Conservation (phyloP, 2,329 filamentous ascomycete species). For the Zasmidium cellare region DNA sequence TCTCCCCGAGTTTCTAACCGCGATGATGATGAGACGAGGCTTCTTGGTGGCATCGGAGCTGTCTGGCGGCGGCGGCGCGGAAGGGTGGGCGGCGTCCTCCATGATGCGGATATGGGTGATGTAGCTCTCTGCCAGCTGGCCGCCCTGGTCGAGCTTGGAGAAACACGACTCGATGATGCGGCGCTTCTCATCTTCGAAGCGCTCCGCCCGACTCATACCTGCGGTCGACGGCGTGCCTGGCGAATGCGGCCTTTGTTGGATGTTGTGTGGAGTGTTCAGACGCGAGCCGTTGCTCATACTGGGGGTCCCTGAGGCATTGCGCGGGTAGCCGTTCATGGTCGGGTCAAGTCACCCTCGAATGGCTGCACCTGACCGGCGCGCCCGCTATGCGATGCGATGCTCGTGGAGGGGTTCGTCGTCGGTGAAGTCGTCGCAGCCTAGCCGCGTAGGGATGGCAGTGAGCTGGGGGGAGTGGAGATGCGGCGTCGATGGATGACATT, state of each 20-base stretch:
- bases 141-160: slow-evolving; percentile 82
- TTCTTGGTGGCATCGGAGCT: slow-evolving; percentile 77
- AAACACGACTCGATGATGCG: slow-evolving; percentile 96
- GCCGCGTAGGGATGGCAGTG: not conserved
- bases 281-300: slow-evolving; percentile 3
- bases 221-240: slow-evolving; percentile 3
- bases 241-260: slow-evolving; percentile 5
- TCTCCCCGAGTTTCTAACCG: slow-evolving; percentile 86
- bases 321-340: slow-evolving; percentile 11
- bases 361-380: not conserved
- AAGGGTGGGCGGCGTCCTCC: slow-evolving; percentile 82
- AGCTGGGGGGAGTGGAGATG: not conserved
- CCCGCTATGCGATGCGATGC: not conserved
- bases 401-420: not conserved
- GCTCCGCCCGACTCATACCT: slow-evolving; percentile 62
- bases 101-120: slow-evolving; percentile 94
- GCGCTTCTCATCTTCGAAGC: slow-evolving; percentile 94
- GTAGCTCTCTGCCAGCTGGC: slow-evolving; percentile 85
- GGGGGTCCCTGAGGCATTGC: slow-evolving; percentile 6
- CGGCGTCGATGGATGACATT: not conserved
- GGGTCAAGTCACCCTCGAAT: not conserved
- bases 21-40: slow-evolving; percentile 85
- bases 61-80: slow-evolving; percentile 78
- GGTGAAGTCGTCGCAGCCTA: no score
- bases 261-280: slow-evolving; percentile 1